phyloP scores from a whole-genome alignment of 306 rosid genomes.

The Castanospermum australe region DNA sequence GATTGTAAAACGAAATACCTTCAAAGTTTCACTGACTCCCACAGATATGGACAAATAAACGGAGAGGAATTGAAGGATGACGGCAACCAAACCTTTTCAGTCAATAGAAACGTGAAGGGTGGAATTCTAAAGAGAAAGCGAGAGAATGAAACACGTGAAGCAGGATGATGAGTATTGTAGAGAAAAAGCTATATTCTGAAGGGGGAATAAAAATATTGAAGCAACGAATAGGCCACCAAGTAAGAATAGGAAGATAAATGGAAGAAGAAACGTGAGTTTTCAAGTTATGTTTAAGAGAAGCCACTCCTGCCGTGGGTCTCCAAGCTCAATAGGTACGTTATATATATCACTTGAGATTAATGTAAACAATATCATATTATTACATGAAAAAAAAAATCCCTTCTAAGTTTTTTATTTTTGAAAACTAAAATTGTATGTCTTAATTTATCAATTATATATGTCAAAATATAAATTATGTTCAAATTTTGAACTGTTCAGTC shows the following conservation, averaged over 20 bases:
- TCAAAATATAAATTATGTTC: no score
- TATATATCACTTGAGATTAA: no score
- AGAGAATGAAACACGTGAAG: conserved; percentile 6
- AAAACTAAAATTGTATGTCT: no score
- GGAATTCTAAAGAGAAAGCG: background rate
- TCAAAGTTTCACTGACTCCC: background rate
- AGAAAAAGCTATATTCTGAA: conserved; percentile 13
- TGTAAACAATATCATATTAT: no score
- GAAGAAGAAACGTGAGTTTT: background rate
- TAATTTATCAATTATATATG: no score
- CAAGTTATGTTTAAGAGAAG: background rate
- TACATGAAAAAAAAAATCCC: no score
- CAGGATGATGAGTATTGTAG: background rate
- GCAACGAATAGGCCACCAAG: conserved; percentile 31
- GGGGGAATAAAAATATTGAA: conserved; percentile 21
- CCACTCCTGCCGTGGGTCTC: no score
- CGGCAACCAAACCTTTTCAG: conserved; percentile 16
- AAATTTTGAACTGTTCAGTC: no score
- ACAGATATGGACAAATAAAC: background rate
- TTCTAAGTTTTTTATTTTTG: no score
- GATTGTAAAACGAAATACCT: background rate
- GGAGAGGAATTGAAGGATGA: background rate
- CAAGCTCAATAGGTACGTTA: no score
- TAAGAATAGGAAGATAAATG: background rate
- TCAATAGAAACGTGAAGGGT: background rate